A percentile compares a stretch with the other conserved stretches of the same genome.
These are phyloP conservation scores for Balakata baccata DNA, from an alignment of 345 rosid species.

Conservation along the genomic window DNA sequence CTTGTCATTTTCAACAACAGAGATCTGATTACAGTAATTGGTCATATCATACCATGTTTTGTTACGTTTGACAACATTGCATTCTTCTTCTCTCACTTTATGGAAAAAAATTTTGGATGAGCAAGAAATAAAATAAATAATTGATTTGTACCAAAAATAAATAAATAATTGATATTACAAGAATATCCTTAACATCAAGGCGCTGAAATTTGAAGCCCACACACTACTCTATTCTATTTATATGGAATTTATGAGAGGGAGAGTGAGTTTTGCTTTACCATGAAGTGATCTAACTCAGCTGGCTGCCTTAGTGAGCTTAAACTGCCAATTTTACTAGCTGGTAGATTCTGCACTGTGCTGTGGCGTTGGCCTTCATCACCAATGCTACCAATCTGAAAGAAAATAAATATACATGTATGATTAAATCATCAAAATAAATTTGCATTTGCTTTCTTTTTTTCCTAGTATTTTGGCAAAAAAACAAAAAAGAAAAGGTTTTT, in stretches of 20 bases:
- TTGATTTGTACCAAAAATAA: neutral
- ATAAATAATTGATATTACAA: neutral
- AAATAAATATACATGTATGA: neutral
- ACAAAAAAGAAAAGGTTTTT: too few relatives aligned
- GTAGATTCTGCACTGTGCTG: constrained; percentile 2
- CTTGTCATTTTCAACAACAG: constrained; percentile 11
- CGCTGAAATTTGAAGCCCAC: neutral
- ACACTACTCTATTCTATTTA: neutral
- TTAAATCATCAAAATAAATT: neutral
- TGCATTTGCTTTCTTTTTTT: too few relatives aligned
- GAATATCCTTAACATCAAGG: constrained; percentile 6
- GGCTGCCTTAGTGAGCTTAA: constrained; percentile 28
- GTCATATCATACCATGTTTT: constrained; percentile 9
- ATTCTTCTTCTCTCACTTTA: neutral
- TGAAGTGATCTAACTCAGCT: constrained; percentile 47
- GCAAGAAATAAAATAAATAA: too few relatives aligned
- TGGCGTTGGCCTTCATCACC: constrained; percentile 7
- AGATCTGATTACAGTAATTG: neutral
- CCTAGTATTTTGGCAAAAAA: too few relatives aligned
- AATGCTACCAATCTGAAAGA: constrained; percentile 27
- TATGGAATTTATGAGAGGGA: neutral
- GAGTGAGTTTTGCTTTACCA: constrained; percentile 28
- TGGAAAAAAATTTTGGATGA: too few relatives aligned
- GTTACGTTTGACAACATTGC: neutral
- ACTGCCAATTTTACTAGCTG: constrained; percentile 8